phyloP scores from a whole-genome alignment of 192 early-diverging fungal genomes.

The Backusella mclennaniae region DNA sequence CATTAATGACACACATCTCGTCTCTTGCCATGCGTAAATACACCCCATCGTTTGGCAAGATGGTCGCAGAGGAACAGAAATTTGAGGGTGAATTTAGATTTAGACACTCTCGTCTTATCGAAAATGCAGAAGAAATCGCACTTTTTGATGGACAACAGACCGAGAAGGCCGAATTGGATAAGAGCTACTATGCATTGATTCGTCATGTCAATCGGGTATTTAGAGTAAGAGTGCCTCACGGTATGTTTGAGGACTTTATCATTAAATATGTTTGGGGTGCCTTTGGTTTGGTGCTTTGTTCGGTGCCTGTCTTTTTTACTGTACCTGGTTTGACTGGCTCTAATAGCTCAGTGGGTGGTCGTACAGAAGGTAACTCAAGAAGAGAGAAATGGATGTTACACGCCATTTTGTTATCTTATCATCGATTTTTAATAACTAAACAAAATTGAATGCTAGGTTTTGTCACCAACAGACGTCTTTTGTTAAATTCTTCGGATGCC shows the following conservation, averaged over 20 bases:
- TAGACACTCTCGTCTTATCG: constrained; percentile 90
- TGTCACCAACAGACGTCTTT: constrained; percentile 73
- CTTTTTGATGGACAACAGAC: constrained; percentile 82
- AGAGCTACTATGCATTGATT: constrained; percentile 75
- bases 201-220: constrained; percentile 87
- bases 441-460: constrained; percentile 46
- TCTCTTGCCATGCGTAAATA: constrained; percentile 75
- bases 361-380: constrained; percentile 50
- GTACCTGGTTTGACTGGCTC: constrained; percentile 39
- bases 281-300: constrained; percentile 80
- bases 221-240: constrained; percentile 82
- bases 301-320: constrained; percentile 81
- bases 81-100: constrained; percentile 95
- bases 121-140: constrained; percentile 96
- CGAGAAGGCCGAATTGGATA: constrained; percentile 82
- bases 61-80: constrained; percentile 89
- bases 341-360: constrained; percentile 37
- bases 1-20: constrained; percentile 75
- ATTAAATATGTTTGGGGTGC: constrained; percentile 99
- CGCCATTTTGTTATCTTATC: neutral
- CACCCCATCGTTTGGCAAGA: constrained; percentile 95
- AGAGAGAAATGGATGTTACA: neutral
- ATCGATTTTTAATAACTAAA: neutral
- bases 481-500: constrained; percentile 77
- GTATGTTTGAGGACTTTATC: constrained; percentile 97